Base-by-base conservation (phyloP, 805 yeast species). In the Monosporozyma unispora region DNA sequence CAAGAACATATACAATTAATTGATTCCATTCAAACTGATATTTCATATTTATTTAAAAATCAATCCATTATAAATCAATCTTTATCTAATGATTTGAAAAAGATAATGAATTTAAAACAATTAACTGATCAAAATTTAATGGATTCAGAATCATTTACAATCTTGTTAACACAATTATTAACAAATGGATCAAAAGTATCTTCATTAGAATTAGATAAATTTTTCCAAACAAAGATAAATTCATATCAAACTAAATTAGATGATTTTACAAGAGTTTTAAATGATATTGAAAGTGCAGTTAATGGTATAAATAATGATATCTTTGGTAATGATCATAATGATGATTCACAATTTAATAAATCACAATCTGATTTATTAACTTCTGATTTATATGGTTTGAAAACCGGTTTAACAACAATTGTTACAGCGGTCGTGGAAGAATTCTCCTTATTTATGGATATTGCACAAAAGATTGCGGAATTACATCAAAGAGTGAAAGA, bases 381-480 rank as follows among this genome's bases (percentile, higher is more conserved):
- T 12, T 43, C 33, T 19, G 61, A 60, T 29, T 35, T 56, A 21
- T 53, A 53, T n/a, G 52, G 54, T 14, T 51, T 62, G 47, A 65
- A 63, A 47, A 58, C 62, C 4, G 69, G 69, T 12, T 48, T 76
- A 66, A 81, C 60, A 51, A 71, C 75, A 54, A 74, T 84, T 25
- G 77, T 82, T 14, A 74, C 76, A 45, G 81, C 87, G 0, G 74
- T 85, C 23, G 78, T 78, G 49, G 81, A 80, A 56, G 91, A 84
- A 64, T 84, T 82, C 61, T 71, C 72, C 42, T 68, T 84, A 48
- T 85, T 83, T 64, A 81, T 84, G 80, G 90, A 84, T 62, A 71
- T 82, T 42, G 83, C 90, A 45, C 86, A 84, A 62, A 76, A 79
- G 39, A 75, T 83, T 61, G 90, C 91, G 2, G 86, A 81, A 55